phyloP scores from a whole-genome alignment of 2,329 filamentous ascomycete genomes.

The Ophiostoma ulmi region DNA sequence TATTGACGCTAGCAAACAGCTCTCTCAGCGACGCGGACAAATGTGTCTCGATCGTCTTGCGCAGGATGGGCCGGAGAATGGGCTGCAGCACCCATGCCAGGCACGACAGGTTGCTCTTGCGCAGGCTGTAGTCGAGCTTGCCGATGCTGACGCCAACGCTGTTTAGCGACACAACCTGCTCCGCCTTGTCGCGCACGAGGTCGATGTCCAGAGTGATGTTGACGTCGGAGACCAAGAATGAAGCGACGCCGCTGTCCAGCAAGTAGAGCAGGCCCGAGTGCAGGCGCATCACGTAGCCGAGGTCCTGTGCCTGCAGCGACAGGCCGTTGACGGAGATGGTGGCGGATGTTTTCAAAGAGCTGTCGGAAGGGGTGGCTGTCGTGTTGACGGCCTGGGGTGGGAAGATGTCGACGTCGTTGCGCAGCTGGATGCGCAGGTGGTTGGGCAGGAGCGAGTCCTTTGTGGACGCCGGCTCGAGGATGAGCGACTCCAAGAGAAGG shows the following conservation, averaged over 20 bases:
- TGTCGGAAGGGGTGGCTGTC: not conserved
- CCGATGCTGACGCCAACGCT: conserved; percentile 77
- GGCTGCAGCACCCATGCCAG: conserved; percentile 81
- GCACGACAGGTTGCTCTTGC: conserved; percentile 67
- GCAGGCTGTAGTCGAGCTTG: conserved; percentile 70
- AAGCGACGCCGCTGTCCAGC: conserved; percentile 77
- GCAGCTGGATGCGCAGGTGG: conserved; percentile 71
- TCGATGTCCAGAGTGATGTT: conserved; percentile 83
- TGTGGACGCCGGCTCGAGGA: conserved; percentile 79
- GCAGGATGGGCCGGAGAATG: conserved; percentile 66
- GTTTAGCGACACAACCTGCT: conserved; percentile 74
- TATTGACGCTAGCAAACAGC: conserved; percentile 67
- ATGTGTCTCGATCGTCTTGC: conserved; percentile 67
- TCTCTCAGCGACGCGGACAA: conserved; percentile 67
- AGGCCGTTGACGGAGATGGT: conserved; percentile 77
- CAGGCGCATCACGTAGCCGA: conserved; percentile 83
- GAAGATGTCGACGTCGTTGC: conserved; percentile 79
- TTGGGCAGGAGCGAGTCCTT: conserved; percentile 91
- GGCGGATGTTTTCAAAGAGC: conserved; percentile 64
- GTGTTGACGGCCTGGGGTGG: conserved; percentile 45
- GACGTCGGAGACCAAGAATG: conserved; percentile 81
- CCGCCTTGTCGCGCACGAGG: conserved; percentile 69
- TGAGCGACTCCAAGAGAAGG: conserved; percentile 81
- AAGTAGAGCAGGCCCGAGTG: conserved; percentile 71
- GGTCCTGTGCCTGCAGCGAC: conserved; percentile 75